Conservation (phyloP, 2,329 filamentous ascomycete genomes). For the Aspergillus sp. region DNA sequence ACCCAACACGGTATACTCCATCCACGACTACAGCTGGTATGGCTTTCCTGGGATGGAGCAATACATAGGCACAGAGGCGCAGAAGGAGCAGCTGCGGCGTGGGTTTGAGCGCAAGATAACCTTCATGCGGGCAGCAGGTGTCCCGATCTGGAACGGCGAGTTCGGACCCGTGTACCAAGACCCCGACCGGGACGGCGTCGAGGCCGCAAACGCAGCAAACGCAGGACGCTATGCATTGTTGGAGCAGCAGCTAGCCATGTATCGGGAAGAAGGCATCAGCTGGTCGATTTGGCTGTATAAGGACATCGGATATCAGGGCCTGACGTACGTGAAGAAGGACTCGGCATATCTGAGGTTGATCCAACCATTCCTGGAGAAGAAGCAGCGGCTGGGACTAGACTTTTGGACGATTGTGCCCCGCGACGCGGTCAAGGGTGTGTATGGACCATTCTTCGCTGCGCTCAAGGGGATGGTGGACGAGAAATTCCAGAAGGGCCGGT, state of each 20-base stretch:
- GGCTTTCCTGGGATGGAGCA: slow-evolving; percentile 24
- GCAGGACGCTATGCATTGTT: slow-evolving; percentile 33
- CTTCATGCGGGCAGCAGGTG: slow-evolving; percentile 1
- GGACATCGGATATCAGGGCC: slow-evolving; percentile 59
- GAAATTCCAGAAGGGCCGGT: not conserved
- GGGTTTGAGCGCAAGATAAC: not conserved
- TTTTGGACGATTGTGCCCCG: not conserved
- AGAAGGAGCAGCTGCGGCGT: slow-evolving; percentile 35
- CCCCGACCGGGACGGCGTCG: not conserved
- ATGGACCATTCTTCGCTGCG: not conserved
- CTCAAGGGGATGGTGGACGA: not conserved
- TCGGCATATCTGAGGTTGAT: slow-evolving; percentile 51
- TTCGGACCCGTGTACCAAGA: slow-evolving; percentile 47
- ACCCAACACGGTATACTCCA: slow-evolving; percentile 48
- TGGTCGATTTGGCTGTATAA: slow-evolving; percentile 65
- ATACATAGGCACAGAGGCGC: slow-evolving; percentile 38
- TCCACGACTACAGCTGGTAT: slow-evolving; percentile 42
- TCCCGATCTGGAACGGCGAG: slow-evolving; percentile 57
- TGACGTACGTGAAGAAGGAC: slow-evolving; percentile 52
- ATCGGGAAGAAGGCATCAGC: slow-evolving; percentile 51
- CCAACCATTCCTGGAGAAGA: not conserved
- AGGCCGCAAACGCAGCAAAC: not conserved
- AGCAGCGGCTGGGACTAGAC: not conserved
- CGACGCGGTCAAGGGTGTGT: not conserved
- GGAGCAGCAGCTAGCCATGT: slow-evolving; percentile 52